Percentiles rank a stretch among this genome's conserved stretches.
Evolutionary conservation across 2,329 filamentous ascomycete genomes (phyloP).

Genomic region (Calonectria fujianensis): DNA sequence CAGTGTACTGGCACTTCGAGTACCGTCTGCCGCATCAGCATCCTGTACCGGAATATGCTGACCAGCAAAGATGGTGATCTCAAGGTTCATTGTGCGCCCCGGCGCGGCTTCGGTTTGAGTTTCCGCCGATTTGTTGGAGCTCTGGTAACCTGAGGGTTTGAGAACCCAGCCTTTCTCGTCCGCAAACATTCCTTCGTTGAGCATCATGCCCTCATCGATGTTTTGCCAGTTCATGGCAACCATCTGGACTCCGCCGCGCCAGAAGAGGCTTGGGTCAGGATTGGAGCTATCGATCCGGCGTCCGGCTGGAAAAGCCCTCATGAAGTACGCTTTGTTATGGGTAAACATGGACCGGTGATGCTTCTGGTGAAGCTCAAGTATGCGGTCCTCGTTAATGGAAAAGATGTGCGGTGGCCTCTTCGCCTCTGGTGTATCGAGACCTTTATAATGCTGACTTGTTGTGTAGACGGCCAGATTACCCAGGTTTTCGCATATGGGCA

Average conservation of each 20-base stretch:
- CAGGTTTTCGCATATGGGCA: constrained; percentile 80
- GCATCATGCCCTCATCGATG: constrained; percentile 93
- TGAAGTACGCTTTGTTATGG: constrained; percentile 91
- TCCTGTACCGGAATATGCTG: constrained; percentile 75
- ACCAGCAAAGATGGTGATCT: constrained; percentile 84
- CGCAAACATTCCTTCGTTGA: constrained; percentile 98
- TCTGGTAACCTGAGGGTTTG: constrained; percentile 85
- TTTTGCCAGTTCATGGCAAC: constrained; percentile 98
- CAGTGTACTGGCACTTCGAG: constrained; percentile 63
- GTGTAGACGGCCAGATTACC: constrained; percentile 89
- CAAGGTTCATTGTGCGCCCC: constrained; percentile 77
- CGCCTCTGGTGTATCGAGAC: constrained; percentile 79
- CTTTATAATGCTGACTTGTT: constrained; percentile 86
- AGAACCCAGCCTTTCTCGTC: constrained; percentile 88
- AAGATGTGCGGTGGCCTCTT: constrained; percentile 83
- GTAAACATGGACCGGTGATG: constrained; percentile 85
- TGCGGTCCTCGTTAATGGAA: constrained; percentile 90
- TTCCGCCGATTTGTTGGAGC: constrained; percentile 62
- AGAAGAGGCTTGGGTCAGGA: constrained; percentile 92
- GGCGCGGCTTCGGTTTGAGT: constrained; percentile 68
- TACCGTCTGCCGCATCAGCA: constrained; percentile 56
- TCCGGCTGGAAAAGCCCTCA: constrained; percentile 92
- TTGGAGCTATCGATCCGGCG: constrained; percentile 91
- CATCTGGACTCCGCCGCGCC: constrained; percentile 98
- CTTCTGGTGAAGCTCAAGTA: constrained; percentile 74